These are phyloP conservation scores for Penicillium antarcticum DNA, from an alignment of 495 filamentous ascomycete species.

Conservation along the genomic window DNA sequence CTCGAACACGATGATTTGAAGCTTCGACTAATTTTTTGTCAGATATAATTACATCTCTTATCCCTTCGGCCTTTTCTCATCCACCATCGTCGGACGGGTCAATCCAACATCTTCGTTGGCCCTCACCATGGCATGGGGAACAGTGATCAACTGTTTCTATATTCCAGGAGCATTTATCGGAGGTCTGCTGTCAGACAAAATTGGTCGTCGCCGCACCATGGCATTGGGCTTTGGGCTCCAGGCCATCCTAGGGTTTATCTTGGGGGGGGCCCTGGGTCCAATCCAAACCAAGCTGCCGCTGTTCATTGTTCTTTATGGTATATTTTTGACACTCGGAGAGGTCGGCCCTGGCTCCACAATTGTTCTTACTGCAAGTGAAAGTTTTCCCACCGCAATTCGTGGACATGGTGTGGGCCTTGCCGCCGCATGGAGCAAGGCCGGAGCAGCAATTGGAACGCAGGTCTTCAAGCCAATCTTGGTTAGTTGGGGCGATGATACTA, in stretches of 20 bases:
- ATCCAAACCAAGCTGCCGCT: constrained; percentile 59
- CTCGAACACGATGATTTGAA: background rate
- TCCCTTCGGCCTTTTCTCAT: constrained; percentile 36
- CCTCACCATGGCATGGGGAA: constrained; percentile 74
- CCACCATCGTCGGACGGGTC: constrained; percentile 40
- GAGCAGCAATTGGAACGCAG: constrained; percentile 76
- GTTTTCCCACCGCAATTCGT: constrained; percentile 72
- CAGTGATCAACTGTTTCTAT: constrained; percentile 75
- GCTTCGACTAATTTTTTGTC: background rate
- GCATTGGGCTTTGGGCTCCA: constrained; percentile 58
- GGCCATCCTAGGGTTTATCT: constrained; percentile 67
- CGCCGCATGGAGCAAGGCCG: constrained; percentile 73
- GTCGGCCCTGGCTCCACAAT: constrained; percentile 80
- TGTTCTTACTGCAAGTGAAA: constrained; percentile 53
- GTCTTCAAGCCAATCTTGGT: constrained; percentile 50
- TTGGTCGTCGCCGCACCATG: constrained; percentile 67
- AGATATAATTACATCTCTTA: constrained; percentile 41
- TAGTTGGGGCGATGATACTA: constrained; percentile 21
- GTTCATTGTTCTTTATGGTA: constrained; percentile 65
- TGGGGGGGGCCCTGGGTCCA: constrained; percentile 58
- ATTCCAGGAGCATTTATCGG: constrained; percentile 73
- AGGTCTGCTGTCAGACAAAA: constrained; percentile 59
- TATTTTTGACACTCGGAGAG: constrained; percentile 75
- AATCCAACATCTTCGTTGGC: constrained; percentile 33
- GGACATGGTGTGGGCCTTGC: constrained; percentile 82